phyloP scores from a whole-genome alignment of 352 stramenopile genomes.

The Sclerospora graminicola region DNA sequence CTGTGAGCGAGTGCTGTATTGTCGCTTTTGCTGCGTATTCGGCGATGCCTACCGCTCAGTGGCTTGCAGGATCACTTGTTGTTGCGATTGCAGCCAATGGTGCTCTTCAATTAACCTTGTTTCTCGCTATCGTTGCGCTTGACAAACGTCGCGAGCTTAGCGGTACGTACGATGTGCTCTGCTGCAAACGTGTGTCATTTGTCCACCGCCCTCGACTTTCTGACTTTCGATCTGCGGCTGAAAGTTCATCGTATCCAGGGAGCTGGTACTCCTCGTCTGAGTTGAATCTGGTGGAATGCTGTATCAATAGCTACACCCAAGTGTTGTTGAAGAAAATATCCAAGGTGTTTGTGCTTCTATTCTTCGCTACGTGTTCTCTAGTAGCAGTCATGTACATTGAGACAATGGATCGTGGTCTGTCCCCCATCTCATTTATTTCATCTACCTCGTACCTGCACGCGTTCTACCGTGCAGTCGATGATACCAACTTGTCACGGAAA shows the following conservation, averaged over 20 bases:
- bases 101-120: constrained; percentile 53
- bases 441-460: constrained; percentile 44
- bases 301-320: constrained; percentile 28
- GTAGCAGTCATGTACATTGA: constrained; percentile 45
- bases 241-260: constrained; percentile 22
- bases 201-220: constrained; percentile 13
- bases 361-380: constrained; percentile 37
- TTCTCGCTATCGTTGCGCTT: constrained; percentile 45
- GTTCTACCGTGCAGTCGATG: constrained; percentile 38
- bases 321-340: constrained; percentile 32
- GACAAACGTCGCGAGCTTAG: constrained; percentile 61
- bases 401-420: constrained; percentile 40
- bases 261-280: constrained; percentile 13
- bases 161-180: constrained; percentile 48
- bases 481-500: constrained; percentile 35
- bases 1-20: constrained; percentile 32
- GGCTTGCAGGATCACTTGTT: constrained; percentile 46
- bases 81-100: constrained; percentile 42
- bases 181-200: constrained; percentile 27
- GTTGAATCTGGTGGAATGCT: constrained; percentile 29
- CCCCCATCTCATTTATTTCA: constrained; percentile 39
- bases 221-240: constrained; percentile 18
- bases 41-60: constrained; percentile 51
- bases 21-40: constrained; percentile 47
- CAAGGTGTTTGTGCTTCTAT: constrained; percentile 46